Conservation (phyloP, 495 filamentous ascomycete genomes). For the Aspergillus carlsbadensis region DNA sequence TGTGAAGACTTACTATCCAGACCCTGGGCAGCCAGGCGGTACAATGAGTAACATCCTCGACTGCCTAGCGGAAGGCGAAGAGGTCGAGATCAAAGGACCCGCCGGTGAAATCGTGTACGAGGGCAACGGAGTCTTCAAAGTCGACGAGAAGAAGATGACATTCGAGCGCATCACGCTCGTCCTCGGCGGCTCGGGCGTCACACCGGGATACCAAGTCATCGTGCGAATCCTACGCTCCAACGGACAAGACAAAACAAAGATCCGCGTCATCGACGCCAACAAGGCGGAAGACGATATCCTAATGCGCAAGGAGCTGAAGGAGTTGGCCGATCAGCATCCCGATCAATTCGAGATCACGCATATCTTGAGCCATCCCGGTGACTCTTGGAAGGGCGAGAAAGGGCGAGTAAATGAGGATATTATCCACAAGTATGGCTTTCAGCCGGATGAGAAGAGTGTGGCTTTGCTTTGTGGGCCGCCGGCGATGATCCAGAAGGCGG, state of each 20-base stretch:
- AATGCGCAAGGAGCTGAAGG: conserved; percentile 37
- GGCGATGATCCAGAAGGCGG: conserved; percentile 35
- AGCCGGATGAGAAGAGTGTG: conserved; percentile 22
- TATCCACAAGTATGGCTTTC: conserved; percentile 28
- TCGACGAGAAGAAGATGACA: conserved; percentile 13
- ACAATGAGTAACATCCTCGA: conserved; percentile 41
- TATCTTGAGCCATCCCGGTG: conserved; percentile 29
- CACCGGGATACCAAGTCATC: conserved; percentile 34
- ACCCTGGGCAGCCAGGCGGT: conserved; percentile 29
- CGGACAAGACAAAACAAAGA: conserved; percentile 13
- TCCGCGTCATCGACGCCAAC: background rate
- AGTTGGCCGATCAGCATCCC: conserved; percentile 23
- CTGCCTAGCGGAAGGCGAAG: conserved; percentile 33
- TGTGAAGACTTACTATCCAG: conserved; percentile 40
- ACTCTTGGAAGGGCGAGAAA: conserved; percentile 30
- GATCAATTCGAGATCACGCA: conserved; percentile 33
- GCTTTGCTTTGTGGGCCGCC: conserved; percentile 30
- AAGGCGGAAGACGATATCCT: conserved; percentile 31
- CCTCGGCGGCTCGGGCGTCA: conserved; percentile 24
- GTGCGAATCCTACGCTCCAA: conserved; percentile 19
- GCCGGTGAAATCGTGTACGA: conserved; percentile 41
- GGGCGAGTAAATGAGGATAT: conserved; percentile 30
- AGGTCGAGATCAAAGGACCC: conserved; percentile 44
- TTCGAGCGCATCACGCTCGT: conserved; percentile 16
- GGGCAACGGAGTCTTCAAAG: conserved; percentile 24